Evolutionary conservation across 169 alveolate genomes (phyloP), one percentile per base, ranked within the genome.

Genomic region (Plasmodium falciparum): DNA sequence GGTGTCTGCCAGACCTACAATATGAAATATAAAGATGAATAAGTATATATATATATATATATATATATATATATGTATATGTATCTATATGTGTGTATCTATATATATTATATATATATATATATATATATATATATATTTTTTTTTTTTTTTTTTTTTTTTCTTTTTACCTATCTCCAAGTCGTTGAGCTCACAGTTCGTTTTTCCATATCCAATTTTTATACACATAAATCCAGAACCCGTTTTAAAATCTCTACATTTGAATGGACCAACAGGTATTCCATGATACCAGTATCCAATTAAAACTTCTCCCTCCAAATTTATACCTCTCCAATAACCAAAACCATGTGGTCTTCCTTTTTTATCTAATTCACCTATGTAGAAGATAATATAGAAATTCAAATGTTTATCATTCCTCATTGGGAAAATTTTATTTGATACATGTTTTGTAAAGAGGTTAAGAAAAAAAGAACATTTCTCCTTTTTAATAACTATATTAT

Each of bases 251-350:
- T 96, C 98, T 61, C 97, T 93, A 58, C 96, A 93, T 65, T 90
- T 96, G 88, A 96, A 96, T 26, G 97, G 95, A 1, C 98, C 97
- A 7, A 96, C 88, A 4, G 98, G 98, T 45, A 59, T 67, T 22
- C 98, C 98, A 63, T 94, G 89, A 56, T 93, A 95, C 98, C 98
- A 96, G 89, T 93, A 96, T 3, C 98, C 98, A 15, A 95, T 95
- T 15, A 96, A 61, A 24, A 93, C 90, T 49, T 96, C 98, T 2
- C 98, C 98, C 66, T 95, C 94, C 24, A 78, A 88, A 43, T 89
- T 89, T 24, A 93, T 93, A 7, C 95, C 94, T 26, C 94, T 74
- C 98, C 98, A 96, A 65, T 93, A 74, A n/a, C 98, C 98, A 65
- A 95, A 96, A 7, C 98, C 98, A 76, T 96, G 98, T 1, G 98